phyloP scores from a whole-genome alignment of 257 asterid species.

The Solanum arcanum region DNA sequence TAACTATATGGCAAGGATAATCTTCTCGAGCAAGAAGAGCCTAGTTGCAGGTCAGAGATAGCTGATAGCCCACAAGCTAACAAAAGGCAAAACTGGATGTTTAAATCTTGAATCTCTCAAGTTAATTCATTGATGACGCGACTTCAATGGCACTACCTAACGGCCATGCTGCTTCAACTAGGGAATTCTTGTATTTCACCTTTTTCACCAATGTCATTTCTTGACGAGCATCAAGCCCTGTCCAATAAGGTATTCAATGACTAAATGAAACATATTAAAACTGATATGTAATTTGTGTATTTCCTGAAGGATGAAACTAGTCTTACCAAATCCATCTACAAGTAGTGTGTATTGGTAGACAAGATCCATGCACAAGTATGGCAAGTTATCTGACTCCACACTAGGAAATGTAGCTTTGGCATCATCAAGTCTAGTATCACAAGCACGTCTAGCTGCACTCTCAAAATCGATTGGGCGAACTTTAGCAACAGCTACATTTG shows the following conservation, averaged over 20 bases:
- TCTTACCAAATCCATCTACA: conserved; percentile 88
- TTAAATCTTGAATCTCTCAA: neutral
- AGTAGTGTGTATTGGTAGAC: conserved; percentile 77
- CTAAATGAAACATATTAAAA: neutral
- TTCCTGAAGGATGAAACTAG: neutral
- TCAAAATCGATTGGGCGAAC: conserved; percentile 81
- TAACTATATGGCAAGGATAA: neutral
- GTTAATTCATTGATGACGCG: conserved; percentile 12
- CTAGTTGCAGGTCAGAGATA: neutral
- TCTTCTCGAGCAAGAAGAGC: neutral
- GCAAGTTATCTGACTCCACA: conserved; percentile 66
- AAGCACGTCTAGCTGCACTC: conserved; percentile 84
- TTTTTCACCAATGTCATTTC: conserved; percentile 33
- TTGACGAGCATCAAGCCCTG: conserved; percentile 34
- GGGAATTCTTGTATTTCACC: conserved; percentile 22
- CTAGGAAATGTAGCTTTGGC: conserved; percentile 47
- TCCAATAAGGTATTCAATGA: neutral
- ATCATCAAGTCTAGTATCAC: conserved; percentile 55
- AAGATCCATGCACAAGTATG: conserved; percentile 95
- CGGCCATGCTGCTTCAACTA: conserved; percentile 44
- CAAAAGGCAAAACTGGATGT: neutral
- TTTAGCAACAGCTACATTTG: conserved; percentile 55
- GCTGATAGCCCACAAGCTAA: neutral
- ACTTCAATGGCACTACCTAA: conserved; percentile 40
- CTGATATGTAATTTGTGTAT: neutral